Base-by-base conservation (phyloP, 2,329 filamentous ascomycete species). In the Ophiognomonia clavigignenti-juglandacearum region DNA sequence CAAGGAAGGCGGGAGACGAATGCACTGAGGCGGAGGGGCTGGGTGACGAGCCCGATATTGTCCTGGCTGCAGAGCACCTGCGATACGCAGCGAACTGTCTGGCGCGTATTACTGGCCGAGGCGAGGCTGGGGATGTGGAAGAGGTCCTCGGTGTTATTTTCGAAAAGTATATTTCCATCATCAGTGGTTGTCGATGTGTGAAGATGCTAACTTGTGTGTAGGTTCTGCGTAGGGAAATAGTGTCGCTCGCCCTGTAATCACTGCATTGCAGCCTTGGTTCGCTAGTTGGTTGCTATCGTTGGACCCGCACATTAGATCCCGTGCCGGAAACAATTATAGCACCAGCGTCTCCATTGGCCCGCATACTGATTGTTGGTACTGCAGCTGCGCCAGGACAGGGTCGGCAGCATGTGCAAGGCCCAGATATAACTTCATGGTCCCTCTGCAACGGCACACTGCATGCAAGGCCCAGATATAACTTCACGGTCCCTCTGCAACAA, bases 111-210 rank as follows among this genome's bases (percentile, higher is more conserved):
- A 97, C 90, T 1, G 93, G 93, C 1, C 81, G 81, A 46, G 91
- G 90, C 1, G 88, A 90, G 57, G 80, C 78, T 34, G 88, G 90
- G 3, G 92, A 97, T 65, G 89, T 97, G 14, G 92, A 98, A 63
- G 93, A 97, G 61, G 88, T 98, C 7, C 69, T 98, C 37, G 93
- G 93, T 0, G 91, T 98, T 19, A 91, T 98, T 4, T 98, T 98
- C 69, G 92, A 97, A 65, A 97, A 95, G 88, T 95, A 70, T 74
- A 80, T 79, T 29, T 34, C 35, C 10, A 18, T 11, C 8, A 23
- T 34, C 39, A 18, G 23, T 18, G 4, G 14, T n/a, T 23, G 22
- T 24, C 4, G 11, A 18, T 10, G 11, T 22, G 10, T 16, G 10
- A 37, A n/a, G 23, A n/a, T 38, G 14, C 42, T 26, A 26, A 31